Base-by-base conservation (phyloP, 2,329 filamentous ascomycete genomes). In the Paecilomyces variotii region DNA sequence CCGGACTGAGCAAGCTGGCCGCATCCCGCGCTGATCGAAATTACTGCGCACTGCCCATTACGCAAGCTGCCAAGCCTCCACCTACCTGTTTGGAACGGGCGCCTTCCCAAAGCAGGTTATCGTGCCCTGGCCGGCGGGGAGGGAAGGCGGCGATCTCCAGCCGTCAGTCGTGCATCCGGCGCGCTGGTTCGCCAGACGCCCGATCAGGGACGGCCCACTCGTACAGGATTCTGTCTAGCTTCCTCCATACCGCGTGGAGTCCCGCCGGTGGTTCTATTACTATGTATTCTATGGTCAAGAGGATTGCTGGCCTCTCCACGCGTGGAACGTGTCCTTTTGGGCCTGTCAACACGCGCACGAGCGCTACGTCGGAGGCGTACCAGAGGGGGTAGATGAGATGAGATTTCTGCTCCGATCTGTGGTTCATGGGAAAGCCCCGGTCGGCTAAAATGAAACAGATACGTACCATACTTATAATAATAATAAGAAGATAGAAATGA, bases 121-220 rank as follows among this genome's bases (percentile, higher is more conserved):
- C 67, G 70, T 72, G 70, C 71, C 70, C 72, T 72, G 65, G 65
- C 57, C 30, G 62, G 71, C 73, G 71, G 71, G 61, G 70, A 69
- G 71, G 61, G 70, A 69, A 70, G 69, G 68, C 68, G 69, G 65
- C 71, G 70, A 73, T 73, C 71, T 63, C 49, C 54, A 49, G 59
- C 57, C 30, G 32, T 64, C 63, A 45, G 64, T 63, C 64, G 62
- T 64, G 57, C 53, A 52, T 27, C 69, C 67, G 70, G 69, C 57
- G 39, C 57, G 49, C 53, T 59, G 59, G 55, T 63, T 62, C 60
- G 62, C 62, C 63, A 58, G 27, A 10, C 24, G 19, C 14, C 26
- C 3, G 53, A 24, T 32, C 28, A 24, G 24, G 28, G 54, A 26
- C 28, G 54, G 10, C 35, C 30, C 24, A 55, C 35, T 32, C 10